A percentile compares a stretch with the other conserved stretches of the same genome.
Conservation (phyloP, 2,329 filamentous ascomycete genomes). For the Didymella segeticola region DNA sequence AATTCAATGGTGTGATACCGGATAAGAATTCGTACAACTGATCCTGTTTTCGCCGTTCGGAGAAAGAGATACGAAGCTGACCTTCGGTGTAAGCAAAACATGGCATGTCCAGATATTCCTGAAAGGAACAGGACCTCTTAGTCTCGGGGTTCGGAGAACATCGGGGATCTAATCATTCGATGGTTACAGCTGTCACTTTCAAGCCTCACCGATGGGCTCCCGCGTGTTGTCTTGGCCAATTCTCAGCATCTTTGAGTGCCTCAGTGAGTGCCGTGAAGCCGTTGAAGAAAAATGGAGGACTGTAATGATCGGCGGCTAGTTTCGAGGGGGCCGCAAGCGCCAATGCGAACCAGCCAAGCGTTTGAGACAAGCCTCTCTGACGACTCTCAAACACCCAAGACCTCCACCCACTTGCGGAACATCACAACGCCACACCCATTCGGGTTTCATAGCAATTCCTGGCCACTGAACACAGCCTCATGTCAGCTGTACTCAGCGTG, state of each 20-base stretch:
- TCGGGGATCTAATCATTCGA: conserved; percentile 11
- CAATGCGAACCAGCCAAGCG: conserved; percentile 28
- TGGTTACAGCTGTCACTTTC: conserved; percentile 27
- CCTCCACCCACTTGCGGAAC: conserved; percentile 28
- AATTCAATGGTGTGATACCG: neutral
- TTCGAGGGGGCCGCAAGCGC: conserved; percentile 22
- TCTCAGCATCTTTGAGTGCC: conserved; percentile 5
- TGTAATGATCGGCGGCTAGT: conserved; percentile 7
- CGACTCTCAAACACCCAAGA: conserved; percentile 39
- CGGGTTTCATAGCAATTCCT: conserved; percentile 38
- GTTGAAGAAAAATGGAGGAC: conserved; percentile 6
- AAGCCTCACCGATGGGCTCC: conserved; percentile 16
- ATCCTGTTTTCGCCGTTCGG: neutral
- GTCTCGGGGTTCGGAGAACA: conserved; percentile 12
- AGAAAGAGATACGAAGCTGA: neutral
- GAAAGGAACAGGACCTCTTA: conserved; percentile 1
- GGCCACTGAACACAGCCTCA: conserved; percentile 21
- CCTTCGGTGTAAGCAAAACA: neutral
- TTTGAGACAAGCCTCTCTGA: conserved; percentile 32
- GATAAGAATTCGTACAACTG: neutral
- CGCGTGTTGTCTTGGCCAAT: conserved; percentile 9
- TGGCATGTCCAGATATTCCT: neutral
- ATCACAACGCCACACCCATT: conserved; percentile 30
- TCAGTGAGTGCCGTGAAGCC: conserved; percentile 3
- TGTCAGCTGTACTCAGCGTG: conserved; percentile 19